A percentile compares a stretch with the other conserved stretches of the same genome.
These are phyloP conservation scores for Hansenula sp. DNA, from an alignment of 1,139 yeast genomes.

Conservation along the genomic window DNA sequence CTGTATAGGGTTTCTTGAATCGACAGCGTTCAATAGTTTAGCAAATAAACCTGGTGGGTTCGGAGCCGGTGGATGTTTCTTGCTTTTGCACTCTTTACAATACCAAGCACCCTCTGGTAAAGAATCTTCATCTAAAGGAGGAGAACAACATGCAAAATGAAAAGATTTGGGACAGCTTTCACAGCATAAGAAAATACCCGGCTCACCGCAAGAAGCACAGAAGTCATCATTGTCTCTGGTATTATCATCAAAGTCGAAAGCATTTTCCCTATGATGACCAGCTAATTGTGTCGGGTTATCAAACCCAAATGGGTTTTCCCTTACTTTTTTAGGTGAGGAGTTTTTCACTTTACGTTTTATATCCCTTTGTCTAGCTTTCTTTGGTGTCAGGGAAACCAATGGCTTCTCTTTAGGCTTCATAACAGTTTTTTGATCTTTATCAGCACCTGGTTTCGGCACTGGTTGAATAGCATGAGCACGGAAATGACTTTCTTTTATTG, in stretches of 20 bases:
- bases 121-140: constrained; percentile 72
- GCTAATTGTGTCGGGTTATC: constrained; percentile 22
- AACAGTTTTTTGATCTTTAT: constrained; percentile 9
- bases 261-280: constrained; percentile 22
- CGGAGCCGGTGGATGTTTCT: constrained; percentile 25
- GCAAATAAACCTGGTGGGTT: constrained; percentile 46
- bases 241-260: constrained; percentile 19
- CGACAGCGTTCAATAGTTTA: constrained; percentile 54
- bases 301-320: constrained; percentile 28
- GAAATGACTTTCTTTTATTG: constrained; percentile 34
- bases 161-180: constrained; percentile 91
- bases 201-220: constrained; percentile 83
- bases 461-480: constrained; percentile 25
- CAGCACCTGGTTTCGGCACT: constrained; percentile 18
- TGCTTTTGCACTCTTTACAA: constrained; percentile 67
- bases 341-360: constrained; percentile 21
- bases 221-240: constrained; percentile 67
- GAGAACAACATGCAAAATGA: constrained; percentile 88
- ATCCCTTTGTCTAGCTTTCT: constrained; percentile 15
- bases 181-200: constrained; percentile 89
- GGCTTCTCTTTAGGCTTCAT: constrained; percentile 16
- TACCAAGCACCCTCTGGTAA: constrained; percentile 91
- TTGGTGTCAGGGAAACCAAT: constrained; percentile 7
- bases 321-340: constrained; percentile 23
- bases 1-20: constrained; percentile 64